Base-by-base conservation (phyloP, 257 asterid genomes). In the Coffea eugenioides region DNA sequence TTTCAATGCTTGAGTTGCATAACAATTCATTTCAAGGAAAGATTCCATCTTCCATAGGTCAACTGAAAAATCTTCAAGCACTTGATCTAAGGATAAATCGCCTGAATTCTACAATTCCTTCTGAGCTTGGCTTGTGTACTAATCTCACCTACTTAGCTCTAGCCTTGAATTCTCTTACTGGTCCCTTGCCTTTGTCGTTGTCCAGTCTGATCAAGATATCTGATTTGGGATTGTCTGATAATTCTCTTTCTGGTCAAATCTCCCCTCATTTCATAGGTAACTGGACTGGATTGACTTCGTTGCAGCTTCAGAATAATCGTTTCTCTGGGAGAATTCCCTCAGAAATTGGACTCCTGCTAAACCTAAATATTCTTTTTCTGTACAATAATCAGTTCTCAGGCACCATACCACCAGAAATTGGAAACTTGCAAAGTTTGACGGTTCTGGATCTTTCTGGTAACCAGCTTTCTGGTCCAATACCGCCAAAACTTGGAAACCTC, bases 181-280 rank as follows among this genome's bases (percentile, higher is more conserved):
- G 97, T 25, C 57, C 88, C 54, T 81, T 95, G 90, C 98, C 98
- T 79, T 31, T 36, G 80, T 88, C 97, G 61, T 54, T 93, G 36
- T 88, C 97, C n/a, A 89, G 83, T 52, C 82, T 93, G 80, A 89
- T 88, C 80, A 76, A 88, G 61, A 80, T 93, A 74, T 2, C 80
- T 3, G 79, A 83, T 0, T 79, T 95, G 85, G 97, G 97, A 4
- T 74, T 95, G 36, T 93, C 97, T 0, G 93, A 84, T 3, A 94
- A 93, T 48, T 74, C 27, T 8, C 87, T 94, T 12, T 88, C 96
- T 2, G 96, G 97, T 66, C 88, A 85, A 34, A 83, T 94, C 76
- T 80, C 85, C 2, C 82, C 91, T 6, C 66, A 70, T 69, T 80
- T 90, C 36, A 69, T 91, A 66, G 62, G 83, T 68, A 82, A 85